Percentiles rank a stretch among this genome's conserved stretches.
phyloP scores from a whole-genome alignment of 2,329 filamentous ascomycete species.

The Beauveria varroae region DNA sequence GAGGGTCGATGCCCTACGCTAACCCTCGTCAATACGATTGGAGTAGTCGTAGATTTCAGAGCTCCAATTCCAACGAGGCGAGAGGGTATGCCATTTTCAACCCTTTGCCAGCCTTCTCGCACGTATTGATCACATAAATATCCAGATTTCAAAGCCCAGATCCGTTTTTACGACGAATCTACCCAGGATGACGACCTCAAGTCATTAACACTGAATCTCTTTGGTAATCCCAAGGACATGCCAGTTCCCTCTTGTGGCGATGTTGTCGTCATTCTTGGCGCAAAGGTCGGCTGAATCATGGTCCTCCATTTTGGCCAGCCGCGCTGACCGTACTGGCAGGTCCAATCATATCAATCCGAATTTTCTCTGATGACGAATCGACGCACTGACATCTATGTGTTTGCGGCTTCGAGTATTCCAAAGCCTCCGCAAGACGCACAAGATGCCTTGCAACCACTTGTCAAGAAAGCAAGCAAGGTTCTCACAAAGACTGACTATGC shows the following conservation, averaged over 20 bases:
- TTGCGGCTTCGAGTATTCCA: constrained; percentile 30
- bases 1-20: constrained; percentile 24
- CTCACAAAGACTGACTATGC: constrained; percentile 25
- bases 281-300: constrained; percentile 37
- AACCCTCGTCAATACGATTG: constrained; percentile 51
- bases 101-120: neutral
- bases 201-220: constrained; percentile 48
- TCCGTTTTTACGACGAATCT: constrained; percentile 54
- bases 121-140: neutral
- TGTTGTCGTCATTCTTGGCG: constrained; percentile 38
- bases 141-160: constrained; percentile 51
- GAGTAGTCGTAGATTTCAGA: constrained; percentile 60
- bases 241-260: constrained; percentile 36
- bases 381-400: constrained; percentile 25
- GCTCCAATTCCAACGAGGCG: constrained; percentile 43
- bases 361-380: constrained; percentile 38
- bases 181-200: constrained; percentile 34
- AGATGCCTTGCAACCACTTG: constrained; percentile 19
- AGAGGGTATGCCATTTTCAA: constrained; percentile 33
- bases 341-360: constrained; percentile 29
- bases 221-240: constrained; percentile 44
- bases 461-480: constrained; percentile 15
- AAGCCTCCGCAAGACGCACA: constrained; percentile 29
- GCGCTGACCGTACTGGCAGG: constrained; percentile 20
- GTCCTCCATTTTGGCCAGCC: neutral